phyloP scores from a whole-genome alignment of 2,329 filamentous ascomycete genomes.

The Neofusicoccum sp. region DNA sequence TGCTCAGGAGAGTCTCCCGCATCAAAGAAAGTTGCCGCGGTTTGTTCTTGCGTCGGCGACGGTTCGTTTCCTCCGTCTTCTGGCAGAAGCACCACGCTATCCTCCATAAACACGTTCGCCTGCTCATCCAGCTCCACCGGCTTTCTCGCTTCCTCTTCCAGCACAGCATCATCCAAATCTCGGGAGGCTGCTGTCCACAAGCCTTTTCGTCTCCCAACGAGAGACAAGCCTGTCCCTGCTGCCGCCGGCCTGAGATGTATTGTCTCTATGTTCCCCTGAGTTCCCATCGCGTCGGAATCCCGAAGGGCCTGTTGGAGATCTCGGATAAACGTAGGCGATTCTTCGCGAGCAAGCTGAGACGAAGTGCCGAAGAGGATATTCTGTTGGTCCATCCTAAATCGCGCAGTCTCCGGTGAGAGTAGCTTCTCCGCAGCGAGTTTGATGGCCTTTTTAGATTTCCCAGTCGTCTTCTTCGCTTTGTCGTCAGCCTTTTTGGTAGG shows the following conservation, averaged over 20 bases:
- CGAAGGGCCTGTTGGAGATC: constrained; percentile 38
- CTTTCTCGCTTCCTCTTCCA: constrained; percentile 27
- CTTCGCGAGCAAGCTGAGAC: constrained; percentile 42
- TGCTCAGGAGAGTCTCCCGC: not conserved
- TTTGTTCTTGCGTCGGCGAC: not conserved
- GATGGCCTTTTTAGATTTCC: constrained; percentile 32
- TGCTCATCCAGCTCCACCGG: not conserved
- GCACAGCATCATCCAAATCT: constrained; percentile 34
- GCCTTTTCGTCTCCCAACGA: constrained; percentile 23
- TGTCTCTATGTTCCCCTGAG: not conserved
- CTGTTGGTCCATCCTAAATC: constrained; percentile 32
- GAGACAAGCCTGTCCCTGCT: not conserved
- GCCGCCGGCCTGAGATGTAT: not conserved
- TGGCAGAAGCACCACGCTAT: not conserved
- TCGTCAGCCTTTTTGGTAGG: constrained; percentile 26
- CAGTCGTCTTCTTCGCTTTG: constrained; percentile 23
- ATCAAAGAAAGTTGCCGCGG: not conserved
- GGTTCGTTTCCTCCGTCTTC: not conserved
- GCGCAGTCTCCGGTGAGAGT: constrained; percentile 39
- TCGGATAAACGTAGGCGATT: constrained; percentile 40
- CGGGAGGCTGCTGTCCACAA: constrained; percentile 39
- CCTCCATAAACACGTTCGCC: not conserved
- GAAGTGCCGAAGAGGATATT: constrained; percentile 45
- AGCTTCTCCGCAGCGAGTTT: constrained; percentile 38
- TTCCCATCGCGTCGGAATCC: constrained; percentile 32